Conservation (phyloP, 768 basidiomycete genomes). For the Leccinum uliginosum region DNA sequence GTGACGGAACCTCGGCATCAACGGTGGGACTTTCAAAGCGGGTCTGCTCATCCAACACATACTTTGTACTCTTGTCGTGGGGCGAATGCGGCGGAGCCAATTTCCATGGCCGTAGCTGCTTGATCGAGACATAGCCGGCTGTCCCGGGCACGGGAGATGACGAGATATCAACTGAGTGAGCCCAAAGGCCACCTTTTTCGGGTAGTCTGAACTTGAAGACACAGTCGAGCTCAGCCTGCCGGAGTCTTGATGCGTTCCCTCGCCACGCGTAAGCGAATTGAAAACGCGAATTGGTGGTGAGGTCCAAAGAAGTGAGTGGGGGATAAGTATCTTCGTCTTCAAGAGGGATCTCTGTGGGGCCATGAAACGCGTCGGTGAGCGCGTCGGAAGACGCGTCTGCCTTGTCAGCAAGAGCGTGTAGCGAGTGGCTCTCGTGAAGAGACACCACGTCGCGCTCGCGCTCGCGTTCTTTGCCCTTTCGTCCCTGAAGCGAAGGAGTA, state of each 20-base stretch:
- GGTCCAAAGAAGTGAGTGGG: constrained; percentile 11
- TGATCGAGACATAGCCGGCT: constrained; percentile 6
- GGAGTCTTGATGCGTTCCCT: constrained; percentile 10
- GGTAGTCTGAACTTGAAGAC: neutral
- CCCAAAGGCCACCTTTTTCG: constrained; percentile 3
- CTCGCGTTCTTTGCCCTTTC: constrained; percentile 25
- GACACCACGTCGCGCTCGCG: constrained; percentile 6
- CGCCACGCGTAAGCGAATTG: constrained; percentile 20
- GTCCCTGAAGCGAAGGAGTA: neutral
- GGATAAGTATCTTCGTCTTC: constrained; percentile 14
- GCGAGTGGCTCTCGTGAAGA: neutral
- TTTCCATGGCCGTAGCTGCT: constrained; percentile 15
- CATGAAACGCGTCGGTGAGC: constrained; percentile 10
- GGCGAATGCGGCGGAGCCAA: constrained; percentile 1
- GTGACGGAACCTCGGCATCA: neutral
- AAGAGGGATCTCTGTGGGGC: constrained; percentile 12
- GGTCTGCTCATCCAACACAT: neutral
- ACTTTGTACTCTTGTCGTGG: neutral
- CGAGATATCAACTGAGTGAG: neutral
- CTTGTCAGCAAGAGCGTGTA: neutral
- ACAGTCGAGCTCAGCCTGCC: constrained; percentile 6
- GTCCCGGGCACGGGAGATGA: constrained; percentile 8
- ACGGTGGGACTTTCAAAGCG: neutral
- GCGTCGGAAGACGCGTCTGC: neutral
- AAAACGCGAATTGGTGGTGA: constrained; percentile 23